Conservation (phyloP, 2,329 filamentous ascomycete genomes). For the Exophiala calicioides region DNA sequence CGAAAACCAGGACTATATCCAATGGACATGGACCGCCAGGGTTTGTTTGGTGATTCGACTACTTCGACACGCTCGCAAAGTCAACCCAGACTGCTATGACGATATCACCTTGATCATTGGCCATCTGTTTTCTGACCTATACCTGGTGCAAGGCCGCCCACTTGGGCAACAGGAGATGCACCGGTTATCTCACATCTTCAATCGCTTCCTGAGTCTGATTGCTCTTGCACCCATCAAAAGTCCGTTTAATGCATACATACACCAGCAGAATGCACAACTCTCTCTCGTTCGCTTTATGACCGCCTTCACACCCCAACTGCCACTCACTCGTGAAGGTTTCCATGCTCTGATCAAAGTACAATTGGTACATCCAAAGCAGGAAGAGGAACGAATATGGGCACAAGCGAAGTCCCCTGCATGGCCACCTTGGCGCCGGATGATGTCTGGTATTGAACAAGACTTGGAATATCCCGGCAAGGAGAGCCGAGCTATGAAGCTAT, state of each 20-base stretch:
- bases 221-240: constrained; percentile 49
- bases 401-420: constrained; percentile 61
- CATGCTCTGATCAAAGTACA: constrained; percentile 58
- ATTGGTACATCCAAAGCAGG: constrained; percentile 58
- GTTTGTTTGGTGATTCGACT: constrained; percentile 47
- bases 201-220: constrained; percentile 51
- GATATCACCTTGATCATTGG: constrained; percentile 41
- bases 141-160: constrained; percentile 2
- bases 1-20: constrained; percentile 10
- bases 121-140: constrained; percentile 17
- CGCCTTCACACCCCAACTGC: constrained; percentile 53
- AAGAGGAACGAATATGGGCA: constrained; percentile 58
- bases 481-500: constrained; percentile 58
- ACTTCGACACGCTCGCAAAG: constrained; percentile 51
- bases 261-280: constrained; percentile 61
- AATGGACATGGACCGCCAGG: constrained; percentile 18
- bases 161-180: constrained; percentile 8
- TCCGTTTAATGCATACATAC: constrained; percentile 50
- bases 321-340: constrained; percentile 60
- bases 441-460: constrained; percentile 60
- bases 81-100: constrained; percentile 50
- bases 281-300: constrained; percentile 60
- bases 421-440: constrained; percentile 67
- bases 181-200: constrained; percentile 40
- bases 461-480: constrained; percentile 58